phyloP scores from a whole-genome alignment of 306 rosid species.

The Gastrolobium villosum region DNA sequence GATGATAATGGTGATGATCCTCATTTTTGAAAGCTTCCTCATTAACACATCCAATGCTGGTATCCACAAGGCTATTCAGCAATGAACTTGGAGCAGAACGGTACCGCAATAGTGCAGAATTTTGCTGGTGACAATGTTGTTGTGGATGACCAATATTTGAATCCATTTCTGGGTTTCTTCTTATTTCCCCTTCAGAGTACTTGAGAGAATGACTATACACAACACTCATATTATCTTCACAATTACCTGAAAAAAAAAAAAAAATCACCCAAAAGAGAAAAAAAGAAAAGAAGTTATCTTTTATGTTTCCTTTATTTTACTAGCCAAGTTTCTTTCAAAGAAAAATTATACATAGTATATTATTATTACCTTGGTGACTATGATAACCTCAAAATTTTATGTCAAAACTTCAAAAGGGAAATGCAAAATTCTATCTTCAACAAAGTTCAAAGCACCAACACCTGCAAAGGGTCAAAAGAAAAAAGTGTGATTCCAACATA shows the following conservation, averaged over 20 bases:
- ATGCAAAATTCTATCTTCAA: slow-evolving; percentile 26
- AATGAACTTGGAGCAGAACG: slow-evolving; percentile 72
- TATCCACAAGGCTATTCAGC: slow-evolving; percentile 50
- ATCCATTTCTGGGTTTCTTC: slow-evolving; percentile 67
- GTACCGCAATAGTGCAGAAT: slow-evolving; percentile 59
- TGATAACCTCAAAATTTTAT: background rate
- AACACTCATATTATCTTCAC: slow-evolving; percentile 60
- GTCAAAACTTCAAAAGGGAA: background rate
- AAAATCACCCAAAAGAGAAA: slow-evolving; percentile 35
- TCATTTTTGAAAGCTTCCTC: slow-evolving; percentile 51
- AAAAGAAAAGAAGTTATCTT: background rate
- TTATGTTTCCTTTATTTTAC: background rate
- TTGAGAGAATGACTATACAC: slow-evolving; percentile 58
- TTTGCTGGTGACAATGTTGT: slow-evolving; percentile 55
- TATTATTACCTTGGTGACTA: background rate
- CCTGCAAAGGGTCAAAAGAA: slow-evolving; percentile 28
- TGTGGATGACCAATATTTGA: slow-evolving; percentile 47
- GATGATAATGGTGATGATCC: slow-evolving; percentile 42
- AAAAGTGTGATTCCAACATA: slow-evolving; percentile 6
- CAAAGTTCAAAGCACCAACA: slow-evolving; percentile 15
- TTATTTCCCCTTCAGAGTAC: slow-evolving; percentile 54
- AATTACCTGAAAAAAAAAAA: slow-evolving; percentile 44
- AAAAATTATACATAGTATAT: slow-evolving; percentile 8
- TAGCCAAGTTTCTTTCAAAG: background rate
- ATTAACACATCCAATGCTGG: slow-evolving; percentile 40